Base-by-base conservation (phyloP, 2,329 filamentous ascomycete genomes). In the Claviceps quebecensis region DNA sequence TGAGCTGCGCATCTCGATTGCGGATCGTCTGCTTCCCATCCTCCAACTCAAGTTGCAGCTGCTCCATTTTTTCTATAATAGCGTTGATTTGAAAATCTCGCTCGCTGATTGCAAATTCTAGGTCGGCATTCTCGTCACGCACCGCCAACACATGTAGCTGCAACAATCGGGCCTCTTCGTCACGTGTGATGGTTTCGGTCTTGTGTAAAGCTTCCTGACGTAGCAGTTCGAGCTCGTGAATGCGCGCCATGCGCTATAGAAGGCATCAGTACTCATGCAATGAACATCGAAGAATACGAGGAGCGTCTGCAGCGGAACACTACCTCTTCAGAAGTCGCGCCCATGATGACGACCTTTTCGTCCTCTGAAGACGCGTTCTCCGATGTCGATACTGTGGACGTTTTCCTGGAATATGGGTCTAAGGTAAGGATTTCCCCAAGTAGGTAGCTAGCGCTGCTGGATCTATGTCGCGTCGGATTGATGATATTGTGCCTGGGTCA, bases 141-240 rank as follows among this genome's bases (percentile, higher is more conserved):
- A 86, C 71, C n/a, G 89, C 67, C 50, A 90, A 69, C 51, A 83
- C 74, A 55, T 83, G 78, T 54, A 91, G 74, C 57, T 80, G 80
- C 49, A 88, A 67, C 56, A 82, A 77, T 47, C 90, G 81, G 40
- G 79, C 73, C 54, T 83, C 80, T 65, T 97, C 90, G 56, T 88
- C 81, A 60, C 86, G 86, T 57, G 80, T 70, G 51, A 94, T 73
- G 11, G 83, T 71, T 50, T 86, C 77, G 38, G 84, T 77, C 51
- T 81, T 73, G 58, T 84, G 80, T 51, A 78, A 67, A 56, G 76
- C 77, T 54, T 76, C 74, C 57, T 84, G 80, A 63, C 90, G 87
- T 59, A 78, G 78, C 54, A 85, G 69, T 63, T 94, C 87, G 50
- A 89, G 75, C 23, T 73, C 66, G 56, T 76, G 74, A 38, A 77